Evolutionary conservation across 768 basidiomycete genomes (phyloP).

Genomic region (Mrakia hoshinonis): DNA sequence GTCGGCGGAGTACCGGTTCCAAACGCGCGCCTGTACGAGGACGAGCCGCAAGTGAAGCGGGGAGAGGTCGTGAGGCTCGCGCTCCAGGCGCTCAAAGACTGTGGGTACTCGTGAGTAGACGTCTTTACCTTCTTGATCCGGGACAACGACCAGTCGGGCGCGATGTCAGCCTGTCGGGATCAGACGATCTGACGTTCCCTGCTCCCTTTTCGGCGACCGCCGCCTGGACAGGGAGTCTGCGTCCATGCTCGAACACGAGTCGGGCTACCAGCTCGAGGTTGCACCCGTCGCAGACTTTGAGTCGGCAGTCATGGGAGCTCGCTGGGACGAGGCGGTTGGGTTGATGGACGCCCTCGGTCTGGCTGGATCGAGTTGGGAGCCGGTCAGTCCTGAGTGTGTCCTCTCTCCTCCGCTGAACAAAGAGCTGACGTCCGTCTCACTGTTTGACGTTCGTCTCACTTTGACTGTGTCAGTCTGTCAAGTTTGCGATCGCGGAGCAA

Average conservation of each 20-base stretch:
- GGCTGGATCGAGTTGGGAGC: slow-evolving; percentile 3
- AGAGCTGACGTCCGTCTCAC: too few species aligned
- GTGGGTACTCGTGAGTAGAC: slow-evolving; percentile 54
- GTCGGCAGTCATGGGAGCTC: slow-evolving; percentile 64
- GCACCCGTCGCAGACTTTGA: slow-evolving; percentile 70
- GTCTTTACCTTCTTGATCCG: background rate
- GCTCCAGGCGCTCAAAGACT: slow-evolving; percentile 79
- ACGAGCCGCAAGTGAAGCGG: slow-evolving; percentile 53
- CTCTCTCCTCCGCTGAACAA: background rate
- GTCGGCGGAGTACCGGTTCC: background rate
- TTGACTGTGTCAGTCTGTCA: slow-evolving; percentile 53
- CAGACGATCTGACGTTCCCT: background rate
- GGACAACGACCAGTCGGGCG: background rate
- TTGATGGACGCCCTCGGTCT: slow-evolving; percentile 63
- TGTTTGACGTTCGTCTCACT: slow-evolving; percentile 4
- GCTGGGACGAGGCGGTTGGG: slow-evolving; percentile 70
- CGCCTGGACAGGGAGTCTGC: slow-evolving; percentile 63
- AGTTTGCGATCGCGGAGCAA: slow-evolving; percentile 83
- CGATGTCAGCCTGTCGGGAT: background rate
- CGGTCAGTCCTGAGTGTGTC: slow-evolving; percentile 12
- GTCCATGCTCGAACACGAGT: slow-evolving; percentile 79
- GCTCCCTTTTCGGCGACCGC: background rate
- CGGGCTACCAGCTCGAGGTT: slow-evolving; percentile 77
- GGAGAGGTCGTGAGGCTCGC: slow-evolving; percentile 86
- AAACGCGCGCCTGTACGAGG: slow-evolving; percentile 51